These are phyloP conservation scores for Metschnikowia lunata DNA, from an alignment of 805 yeast species.

Conservation along the genomic window DNA sequence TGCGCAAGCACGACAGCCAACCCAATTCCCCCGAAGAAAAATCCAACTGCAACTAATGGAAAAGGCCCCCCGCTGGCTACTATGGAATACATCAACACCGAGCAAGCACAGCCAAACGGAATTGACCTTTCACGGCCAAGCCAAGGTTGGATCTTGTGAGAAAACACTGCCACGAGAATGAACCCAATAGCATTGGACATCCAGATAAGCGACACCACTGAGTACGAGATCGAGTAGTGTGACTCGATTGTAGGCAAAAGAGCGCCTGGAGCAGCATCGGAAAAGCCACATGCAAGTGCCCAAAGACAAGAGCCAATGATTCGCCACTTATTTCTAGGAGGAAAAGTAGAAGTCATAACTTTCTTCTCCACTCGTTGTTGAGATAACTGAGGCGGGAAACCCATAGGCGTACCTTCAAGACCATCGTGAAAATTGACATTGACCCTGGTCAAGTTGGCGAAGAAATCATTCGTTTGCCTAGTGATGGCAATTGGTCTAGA, in stretches of 20 bases:
- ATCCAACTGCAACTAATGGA: slow-evolving; percentile 21
- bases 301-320: slow-evolving; percentile 17
- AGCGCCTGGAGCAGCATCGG: slow-evolving; percentile 23
- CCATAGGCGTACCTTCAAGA: not conserved
- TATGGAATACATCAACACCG: slow-evolving; percentile 14
- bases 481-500: slow-evolving; percentile 9
- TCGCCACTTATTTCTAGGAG: slow-evolving; percentile 16
- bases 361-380: slow-evolving; percentile 6
- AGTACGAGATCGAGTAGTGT: slow-evolving; percentile 17
- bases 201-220: slow-evolving; percentile 21
- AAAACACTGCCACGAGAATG: slow-evolving; percentile 17
- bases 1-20: slow-evolving; percentile 20
- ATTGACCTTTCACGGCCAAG: slow-evolving; percentile 17
- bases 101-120: slow-evolving; percentile 13
- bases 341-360: slow-evolving; percentile 16
- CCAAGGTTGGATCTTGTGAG: slow-evolving; percentile 15
- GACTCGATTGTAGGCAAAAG: slow-evolving; percentile 20
- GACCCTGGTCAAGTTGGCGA: slow-evolving; percentile 7
- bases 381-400: slow-evolving; percentile 5
- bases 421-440: not conserved
- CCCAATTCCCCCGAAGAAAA: slow-evolving; percentile 24
- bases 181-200: slow-evolving; percentile 19
- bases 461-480: slow-evolving; percentile 13
- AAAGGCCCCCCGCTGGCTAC: slow-evolving; percentile 20
- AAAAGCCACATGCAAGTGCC: slow-evolving; percentile 16